Percentiles rank a stretch among this genome's conserved stretches.
Conservation (phyloP, 345 rosid genomes). For the Balakata baccata region DNA sequence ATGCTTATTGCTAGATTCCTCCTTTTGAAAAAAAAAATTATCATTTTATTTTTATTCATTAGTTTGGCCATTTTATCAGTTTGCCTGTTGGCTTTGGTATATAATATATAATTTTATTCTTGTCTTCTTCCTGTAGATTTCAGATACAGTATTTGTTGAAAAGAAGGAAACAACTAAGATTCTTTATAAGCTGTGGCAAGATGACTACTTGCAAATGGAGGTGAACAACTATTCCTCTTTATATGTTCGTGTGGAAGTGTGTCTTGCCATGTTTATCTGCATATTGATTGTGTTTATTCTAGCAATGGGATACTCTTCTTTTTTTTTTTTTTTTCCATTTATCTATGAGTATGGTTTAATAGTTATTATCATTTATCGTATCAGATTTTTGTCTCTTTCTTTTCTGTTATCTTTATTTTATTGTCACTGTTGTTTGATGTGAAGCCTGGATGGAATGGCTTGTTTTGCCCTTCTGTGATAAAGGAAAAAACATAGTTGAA, state of each 20-base stretch:
- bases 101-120: not conserved
- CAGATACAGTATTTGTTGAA: constrained; percentile 57
- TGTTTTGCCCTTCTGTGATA: not conserved
- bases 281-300: not conserved
- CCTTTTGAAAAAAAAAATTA: not conserved
- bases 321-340: not conserved
- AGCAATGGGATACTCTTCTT: too few species aligned
- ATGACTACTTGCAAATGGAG: constrained; percentile 78
- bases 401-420: not conserved
- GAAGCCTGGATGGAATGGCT: not conserved
- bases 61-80: not conserved
- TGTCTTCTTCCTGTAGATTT: constrained; percentile 42
- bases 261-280: not conserved
- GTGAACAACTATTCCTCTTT: constrained; percentile 31
- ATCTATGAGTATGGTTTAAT: too few species aligned
- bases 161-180: constrained; percentile 57
- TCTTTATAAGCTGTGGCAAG: constrained; percentile 82
- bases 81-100: not conserved
- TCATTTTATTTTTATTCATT: too few species aligned
- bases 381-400: too few species aligned
- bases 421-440: not conserved
- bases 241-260: not conserved
- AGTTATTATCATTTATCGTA: too few species aligned
- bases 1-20: not conserved
- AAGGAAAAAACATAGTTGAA: too few species aligned